phyloP scores from a whole-genome alignment of 1,284 basidiomycete genomes.

The Boletus mariae region DNA sequence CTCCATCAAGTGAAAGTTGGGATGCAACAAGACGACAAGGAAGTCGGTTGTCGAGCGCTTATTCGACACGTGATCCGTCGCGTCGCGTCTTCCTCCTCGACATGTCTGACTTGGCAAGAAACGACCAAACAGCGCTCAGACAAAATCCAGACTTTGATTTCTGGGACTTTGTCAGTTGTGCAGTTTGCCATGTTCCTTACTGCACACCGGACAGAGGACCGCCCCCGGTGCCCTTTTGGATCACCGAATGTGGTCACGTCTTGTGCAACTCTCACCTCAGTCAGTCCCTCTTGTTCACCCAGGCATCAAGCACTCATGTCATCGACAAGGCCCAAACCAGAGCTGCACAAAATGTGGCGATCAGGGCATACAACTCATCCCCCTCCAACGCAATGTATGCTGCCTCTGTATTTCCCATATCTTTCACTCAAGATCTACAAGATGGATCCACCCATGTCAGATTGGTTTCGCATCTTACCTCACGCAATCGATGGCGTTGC shows the following conservation, averaged over 20 bases:
- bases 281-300: slow-evolving; percentile 36
- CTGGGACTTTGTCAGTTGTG: slow-evolving; percentile 75
- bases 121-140: slow-evolving; percentile 12
- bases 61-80: slow-evolving; percentile 19
- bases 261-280: slow-evolving; percentile 79
- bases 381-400: slow-evolving; percentile 68
- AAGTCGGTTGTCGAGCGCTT: background rate
- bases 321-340: slow-evolving; percentile 56
- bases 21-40: background rate
- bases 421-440: slow-evolving; percentile 27
- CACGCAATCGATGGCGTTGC: slow-evolving; percentile 58
- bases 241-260: slow-evolving; percentile 80
- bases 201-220: slow-evolving; percentile 43
- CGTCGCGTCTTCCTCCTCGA: slow-evolving; percentile 10
- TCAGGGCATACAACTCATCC: slow-evolving; percentile 60
- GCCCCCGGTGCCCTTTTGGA: slow-evolving; percentile 70
- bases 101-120: slow-evolving; percentile 38
- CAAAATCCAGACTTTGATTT: slow-evolving; percentile 50
- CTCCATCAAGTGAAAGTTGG: background rate
- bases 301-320: background rate
- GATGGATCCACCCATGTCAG: slow-evolving; percentile 74
- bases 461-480: slow-evolving; percentile 70
- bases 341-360: slow-evolving; percentile 65
- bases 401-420: background rate
- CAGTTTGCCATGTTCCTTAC: slow-evolving; percentile 64